Evolutionary conservation across 2,329 filamentous ascomycete species (phyloP).

Genomic region (Epichloe gansuensis): DNA sequence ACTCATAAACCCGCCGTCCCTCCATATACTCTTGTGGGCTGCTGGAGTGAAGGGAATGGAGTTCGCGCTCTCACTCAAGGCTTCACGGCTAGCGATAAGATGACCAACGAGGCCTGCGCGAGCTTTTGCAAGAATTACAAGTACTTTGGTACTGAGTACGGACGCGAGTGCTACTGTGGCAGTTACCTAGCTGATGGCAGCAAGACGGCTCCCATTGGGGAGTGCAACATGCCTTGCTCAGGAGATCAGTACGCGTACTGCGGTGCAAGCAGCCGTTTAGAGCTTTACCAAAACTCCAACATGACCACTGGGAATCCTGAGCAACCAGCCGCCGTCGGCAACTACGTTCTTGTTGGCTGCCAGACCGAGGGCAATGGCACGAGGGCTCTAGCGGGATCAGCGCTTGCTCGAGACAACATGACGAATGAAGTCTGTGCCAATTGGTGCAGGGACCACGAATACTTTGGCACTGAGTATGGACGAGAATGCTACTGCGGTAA

Average conservation of each 20-base stretch:
- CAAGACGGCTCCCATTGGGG: constrained; percentile 15
- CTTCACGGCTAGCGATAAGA: constrained; percentile 14
- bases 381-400: constrained; percentile 19
- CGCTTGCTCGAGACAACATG: constrained; percentile 17
- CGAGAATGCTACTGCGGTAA: constrained; percentile 26
- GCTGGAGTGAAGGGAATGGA: constrained; percentile 26
- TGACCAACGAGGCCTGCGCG: constrained; percentile 24
- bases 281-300: constrained; percentile 21
- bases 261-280: constrained; percentile 18
- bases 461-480: constrained; percentile 28
- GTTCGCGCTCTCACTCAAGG: constrained; percentile 22
- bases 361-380: constrained; percentile 23
- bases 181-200: constrained; percentile 18
- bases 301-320: constrained; percentile 16
- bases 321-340: constrained; percentile 20
- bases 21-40: constrained; percentile 25
- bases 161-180: constrained; percentile 28
- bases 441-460: constrained; percentile 19
- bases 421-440: constrained; percentile 21
- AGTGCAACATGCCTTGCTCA: constrained; percentile 24
- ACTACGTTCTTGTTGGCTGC: constrained; percentile 24
- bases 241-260: constrained; percentile 23
- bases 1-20: constrained; percentile 13
- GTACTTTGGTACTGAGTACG: constrained; percentile 30
- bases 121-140: constrained; percentile 23